These are phyloP conservation scores for Nepenthes mirabilis DNA, from an alignment of 148 eudicot genomes.

Conservation along the genomic window DNA sequence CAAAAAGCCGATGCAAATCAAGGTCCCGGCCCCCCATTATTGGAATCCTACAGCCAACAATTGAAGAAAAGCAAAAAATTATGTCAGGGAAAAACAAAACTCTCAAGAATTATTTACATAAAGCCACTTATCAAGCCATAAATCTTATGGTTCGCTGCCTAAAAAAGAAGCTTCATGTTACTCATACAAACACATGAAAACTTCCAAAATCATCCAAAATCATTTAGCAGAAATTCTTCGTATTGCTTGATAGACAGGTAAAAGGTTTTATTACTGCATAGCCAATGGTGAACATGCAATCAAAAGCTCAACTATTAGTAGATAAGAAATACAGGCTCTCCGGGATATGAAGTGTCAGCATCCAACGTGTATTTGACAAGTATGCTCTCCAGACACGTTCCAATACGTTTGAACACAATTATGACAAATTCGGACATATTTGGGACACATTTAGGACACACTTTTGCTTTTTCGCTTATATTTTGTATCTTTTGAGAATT, in stretches of 20 bases:
- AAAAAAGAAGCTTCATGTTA: no score
- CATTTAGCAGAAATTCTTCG: neutral
- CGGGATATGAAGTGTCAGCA: neutral
- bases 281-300: no score
- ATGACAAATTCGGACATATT: no score
- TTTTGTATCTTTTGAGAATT: no score
- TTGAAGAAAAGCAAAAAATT: neutral
- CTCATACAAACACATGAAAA: no score
- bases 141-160: no score
- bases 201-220: no score
- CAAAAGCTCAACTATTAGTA: no score
- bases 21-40: conserved; percentile 82
- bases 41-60: conserved; percentile 58
- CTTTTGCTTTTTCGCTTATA: no score
- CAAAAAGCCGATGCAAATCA: conserved; percentile 84
- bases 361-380: neutral
- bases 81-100: neutral
- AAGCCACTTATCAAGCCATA: neutral
- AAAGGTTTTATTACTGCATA: neutral
- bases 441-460: no score
- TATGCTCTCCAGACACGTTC: neutral
- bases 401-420: neutral
- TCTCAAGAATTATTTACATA: neutral
- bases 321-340: no score
- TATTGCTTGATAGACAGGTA: neutral